Conservation (phyloP, 2,329 filamentous ascomycete genomes). For the Colletotrichum eremochloae region DNA sequence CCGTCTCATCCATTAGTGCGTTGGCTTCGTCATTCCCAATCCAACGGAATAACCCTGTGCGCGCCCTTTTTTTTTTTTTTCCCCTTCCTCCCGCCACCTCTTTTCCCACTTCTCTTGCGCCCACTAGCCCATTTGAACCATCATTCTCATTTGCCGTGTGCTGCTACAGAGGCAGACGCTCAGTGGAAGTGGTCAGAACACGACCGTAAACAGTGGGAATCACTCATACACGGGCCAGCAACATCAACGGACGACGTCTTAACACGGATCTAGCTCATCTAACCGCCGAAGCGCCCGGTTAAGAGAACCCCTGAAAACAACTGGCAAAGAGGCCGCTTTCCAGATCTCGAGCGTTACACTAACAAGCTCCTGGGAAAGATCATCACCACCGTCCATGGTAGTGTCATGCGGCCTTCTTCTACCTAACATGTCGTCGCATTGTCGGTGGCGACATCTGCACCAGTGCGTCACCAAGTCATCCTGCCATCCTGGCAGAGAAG, state of each 20-base stretch:
- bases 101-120: background rate
- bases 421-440: conserved; percentile 25
- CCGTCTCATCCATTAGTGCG: conserved; percentile 20
- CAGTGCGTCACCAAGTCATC: conserved; percentile 22
- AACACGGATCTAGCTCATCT: conserved; percentile 2
- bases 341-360: conserved; percentile 18
- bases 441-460: conserved; percentile 32
- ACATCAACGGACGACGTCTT: conserved; percentile 18
- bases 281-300: conserved; percentile 9
- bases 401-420: conserved; percentile 16
- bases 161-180: conserved; percentile 1
- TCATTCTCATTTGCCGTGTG: background rate
- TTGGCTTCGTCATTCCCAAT: conserved; percentile 19
- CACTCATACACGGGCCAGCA: background rate
- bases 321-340: conserved; percentile 15
- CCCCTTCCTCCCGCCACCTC: no score
- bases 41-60: conserved; percentile 7
- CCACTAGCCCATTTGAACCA: conserved; percentile 5
- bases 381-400: conserved; percentile 3
- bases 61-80: background rate
- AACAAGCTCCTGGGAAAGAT: conserved; percentile 16
- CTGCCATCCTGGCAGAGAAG: conserved; percentile 14
- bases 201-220: conserved; percentile 2
- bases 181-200: background rate
- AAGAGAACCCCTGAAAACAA: background rate